phyloP scores from a whole-genome alignment of 1,139 yeast species.

The Geotrichum macrosporum region DNA sequence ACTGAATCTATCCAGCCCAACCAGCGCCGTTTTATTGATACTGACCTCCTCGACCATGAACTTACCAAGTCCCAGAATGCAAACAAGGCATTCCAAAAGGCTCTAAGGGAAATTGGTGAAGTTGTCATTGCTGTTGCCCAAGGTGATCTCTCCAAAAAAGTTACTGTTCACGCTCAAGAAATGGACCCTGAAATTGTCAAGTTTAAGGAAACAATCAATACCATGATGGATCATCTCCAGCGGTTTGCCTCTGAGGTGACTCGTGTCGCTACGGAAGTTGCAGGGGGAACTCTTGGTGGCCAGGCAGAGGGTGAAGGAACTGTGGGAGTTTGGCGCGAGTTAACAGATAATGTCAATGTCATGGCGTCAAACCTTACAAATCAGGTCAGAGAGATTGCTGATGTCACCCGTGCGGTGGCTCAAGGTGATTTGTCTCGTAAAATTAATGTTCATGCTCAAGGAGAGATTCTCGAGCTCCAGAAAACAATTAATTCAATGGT shows the following conservation, averaged over 20 bases:
- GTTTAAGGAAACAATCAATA: slow-evolving; percentile 72
- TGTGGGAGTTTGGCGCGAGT: slow-evolving; percentile 80
- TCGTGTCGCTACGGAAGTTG: slow-evolving; percentile 85
- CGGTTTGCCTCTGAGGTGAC: slow-evolving; percentile 86
- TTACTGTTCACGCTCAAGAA: slow-evolving; percentile 87
- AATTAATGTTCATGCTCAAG: slow-evolving; percentile 79
- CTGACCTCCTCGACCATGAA: slow-evolving; percentile 39
- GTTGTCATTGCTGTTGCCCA: slow-evolving; percentile 91
- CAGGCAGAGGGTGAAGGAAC: slow-evolving; percentile 81
- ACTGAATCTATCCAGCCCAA: slow-evolving; percentile 38
- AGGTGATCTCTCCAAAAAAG: slow-evolving; percentile 83
- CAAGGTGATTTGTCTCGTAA: slow-evolving; percentile 72
- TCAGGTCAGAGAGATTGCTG: slow-evolving; percentile 82
- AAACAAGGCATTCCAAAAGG: slow-evolving; percentile 71
- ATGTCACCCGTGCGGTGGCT: slow-evolving; percentile 81
- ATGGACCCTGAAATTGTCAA: slow-evolving; percentile 80
- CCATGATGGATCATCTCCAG: slow-evolving; percentile 88
- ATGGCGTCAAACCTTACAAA: slow-evolving; percentile 84
- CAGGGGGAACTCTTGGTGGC: slow-evolving; percentile 85
- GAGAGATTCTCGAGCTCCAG: slow-evolving; percentile 72
- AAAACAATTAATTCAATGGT: slow-evolving; percentile 83
- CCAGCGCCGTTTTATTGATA: slow-evolving; percentile 35
- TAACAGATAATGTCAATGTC: slow-evolving; percentile 78
- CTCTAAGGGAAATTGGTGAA: slow-evolving; percentile 76
- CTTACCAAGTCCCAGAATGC: slow-evolving; percentile 57